A percentile compares a stretch with the other conserved stretches of the same genome.
Conservation (phyloP, 495 filamentous ascomycete genomes). For the Thermothielavioides terrestris region DNA sequence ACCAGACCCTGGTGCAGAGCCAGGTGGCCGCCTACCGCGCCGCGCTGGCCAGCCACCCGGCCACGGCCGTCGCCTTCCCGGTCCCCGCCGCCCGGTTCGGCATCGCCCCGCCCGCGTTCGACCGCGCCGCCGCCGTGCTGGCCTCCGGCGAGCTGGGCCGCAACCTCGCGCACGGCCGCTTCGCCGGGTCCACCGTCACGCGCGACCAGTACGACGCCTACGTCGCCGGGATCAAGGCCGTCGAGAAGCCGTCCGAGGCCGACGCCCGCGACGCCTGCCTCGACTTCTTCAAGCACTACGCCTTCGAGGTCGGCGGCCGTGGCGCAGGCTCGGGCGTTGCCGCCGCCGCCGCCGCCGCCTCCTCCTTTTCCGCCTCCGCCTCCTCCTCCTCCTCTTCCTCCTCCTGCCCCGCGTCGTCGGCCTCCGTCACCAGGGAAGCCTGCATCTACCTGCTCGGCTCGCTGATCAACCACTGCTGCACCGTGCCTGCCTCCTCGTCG, state of each 20-base stretch:
- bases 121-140: neutral
- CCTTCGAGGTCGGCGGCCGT: conserved; percentile 11
- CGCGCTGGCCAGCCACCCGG: neutral
- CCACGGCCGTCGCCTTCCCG: conserved; percentile 12
- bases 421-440: conserved; percentile 3
- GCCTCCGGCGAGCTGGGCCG: neutral
- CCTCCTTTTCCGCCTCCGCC: neutral
- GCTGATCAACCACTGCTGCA: conserved; percentile 30
- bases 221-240: neutral
- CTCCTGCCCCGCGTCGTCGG: neutral
- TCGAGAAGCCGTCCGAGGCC: neutral
- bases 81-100: conserved; percentile 9
- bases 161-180: conserved; percentile 17
- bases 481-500: neutral
- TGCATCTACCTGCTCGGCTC: conserved; percentile 25
- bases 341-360: too few relatives aligned
- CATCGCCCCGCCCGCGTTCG: neutral
- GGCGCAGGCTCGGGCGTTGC: too few relatives aligned
- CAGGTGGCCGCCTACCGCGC: conserved; percentile 10
- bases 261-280: conserved; percentile 4
- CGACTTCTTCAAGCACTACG: conserved; percentile 24
- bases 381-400: neutral
- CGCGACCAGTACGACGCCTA: conserved; percentile 16
- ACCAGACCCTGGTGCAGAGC: conserved; percentile 1
- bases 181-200: conserved; percentile 8